Conservation (phyloP, 805 yeast species). For the Kodamaea nitidulidarum region DNA sequence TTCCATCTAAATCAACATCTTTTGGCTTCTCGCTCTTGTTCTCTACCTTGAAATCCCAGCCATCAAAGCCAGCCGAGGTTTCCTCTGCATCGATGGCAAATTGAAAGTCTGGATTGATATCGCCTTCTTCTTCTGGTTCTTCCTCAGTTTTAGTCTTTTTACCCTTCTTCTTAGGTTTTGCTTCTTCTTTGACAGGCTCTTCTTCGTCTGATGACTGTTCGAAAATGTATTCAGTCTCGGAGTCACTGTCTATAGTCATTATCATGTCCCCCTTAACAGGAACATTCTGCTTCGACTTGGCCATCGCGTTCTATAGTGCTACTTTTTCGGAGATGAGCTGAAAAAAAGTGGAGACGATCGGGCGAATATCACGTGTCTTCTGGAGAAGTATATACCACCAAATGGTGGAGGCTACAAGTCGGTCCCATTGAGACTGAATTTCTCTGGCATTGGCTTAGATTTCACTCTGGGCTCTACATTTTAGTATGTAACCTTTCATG, state of each 20-base stretch:
- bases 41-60: conserved; percentile 79
- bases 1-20: conserved; percentile 79
- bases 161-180: conserved; percentile 16
- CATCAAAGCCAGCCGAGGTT: conserved; percentile 48
- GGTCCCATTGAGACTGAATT: no score
- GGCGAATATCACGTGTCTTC: no score
- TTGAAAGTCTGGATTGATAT: conserved; percentile 67
- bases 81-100: conserved; percentile 65
- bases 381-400: no score
- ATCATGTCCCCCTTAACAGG: conserved; percentile 49
- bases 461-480: no score
- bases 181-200: conserved; percentile 20
- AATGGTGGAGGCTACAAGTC: no score
- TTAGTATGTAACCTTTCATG: no score
- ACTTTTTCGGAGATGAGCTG: conserved; percentile 9
- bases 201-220: conserved; percentile 25
- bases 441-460: no score
- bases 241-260: conserved; percentile 76
- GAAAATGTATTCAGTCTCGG: conserved; percentile 41
- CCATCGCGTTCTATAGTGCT: conserved; percentile 8
- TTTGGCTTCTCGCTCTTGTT: conserved; percentile 19
- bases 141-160: conserved; percentile 25
- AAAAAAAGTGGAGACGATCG: not conserved
- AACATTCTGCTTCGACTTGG: conserved; percentile 10
- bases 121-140: conserved; percentile 42